These are phyloP conservation scores for Pterocarpus santalinus DNA, from an alignment of 306 rosid species.

Conservation along the genomic window DNA sequence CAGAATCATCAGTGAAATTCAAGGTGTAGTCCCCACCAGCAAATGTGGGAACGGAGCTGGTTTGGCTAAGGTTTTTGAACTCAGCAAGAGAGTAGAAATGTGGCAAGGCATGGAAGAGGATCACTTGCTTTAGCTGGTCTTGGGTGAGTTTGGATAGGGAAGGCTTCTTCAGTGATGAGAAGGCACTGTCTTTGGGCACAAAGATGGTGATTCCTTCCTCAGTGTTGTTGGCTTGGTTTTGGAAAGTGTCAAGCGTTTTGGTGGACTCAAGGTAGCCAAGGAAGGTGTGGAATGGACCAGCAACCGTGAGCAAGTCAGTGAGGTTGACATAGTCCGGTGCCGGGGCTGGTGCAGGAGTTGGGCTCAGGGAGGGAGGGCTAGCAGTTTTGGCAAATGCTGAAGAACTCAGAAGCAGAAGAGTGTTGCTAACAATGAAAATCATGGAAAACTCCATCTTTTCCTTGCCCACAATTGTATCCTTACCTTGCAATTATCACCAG, in stretches of 20 bases:
- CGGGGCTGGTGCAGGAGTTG: conserved; percentile 94
- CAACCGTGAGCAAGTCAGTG: conserved; percentile 74
- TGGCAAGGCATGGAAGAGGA: conserved; percentile 87
- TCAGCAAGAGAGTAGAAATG: conserved; percentile 82
- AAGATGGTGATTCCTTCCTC: conserved; percentile 91
- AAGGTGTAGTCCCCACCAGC: conserved; percentile 80
- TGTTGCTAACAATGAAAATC: conserved; percentile 58
- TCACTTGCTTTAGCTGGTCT: conserved; percentile 73
- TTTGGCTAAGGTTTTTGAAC: conserved; percentile 74
- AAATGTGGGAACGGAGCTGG: conserved; percentile 70
- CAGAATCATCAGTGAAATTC: conserved; percentile 84
- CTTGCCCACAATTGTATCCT: neutral
- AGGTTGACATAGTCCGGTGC: conserved; percentile 78
- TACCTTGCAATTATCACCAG: conserved; percentile 37
- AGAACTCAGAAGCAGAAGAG: conserved; percentile 61
- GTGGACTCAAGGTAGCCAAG: conserved; percentile 78
- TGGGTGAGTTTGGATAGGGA: conserved; percentile 74
- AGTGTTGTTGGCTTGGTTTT: conserved; percentile 94
- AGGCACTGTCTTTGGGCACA: conserved; percentile 81
- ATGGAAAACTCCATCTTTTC: conserved; percentile 62
- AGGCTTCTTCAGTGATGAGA: conserved; percentile 66
- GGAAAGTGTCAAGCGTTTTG: conserved; percentile 84
- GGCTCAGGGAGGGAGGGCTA: conserved; percentile 62
- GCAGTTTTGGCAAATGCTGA: conserved; percentile 73
- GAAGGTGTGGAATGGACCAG: conserved; percentile 93